phyloP scores from a whole-genome alignment of 2,329 filamentous ascomycete genomes.

The Phaeoacremonium minimum region DNA sequence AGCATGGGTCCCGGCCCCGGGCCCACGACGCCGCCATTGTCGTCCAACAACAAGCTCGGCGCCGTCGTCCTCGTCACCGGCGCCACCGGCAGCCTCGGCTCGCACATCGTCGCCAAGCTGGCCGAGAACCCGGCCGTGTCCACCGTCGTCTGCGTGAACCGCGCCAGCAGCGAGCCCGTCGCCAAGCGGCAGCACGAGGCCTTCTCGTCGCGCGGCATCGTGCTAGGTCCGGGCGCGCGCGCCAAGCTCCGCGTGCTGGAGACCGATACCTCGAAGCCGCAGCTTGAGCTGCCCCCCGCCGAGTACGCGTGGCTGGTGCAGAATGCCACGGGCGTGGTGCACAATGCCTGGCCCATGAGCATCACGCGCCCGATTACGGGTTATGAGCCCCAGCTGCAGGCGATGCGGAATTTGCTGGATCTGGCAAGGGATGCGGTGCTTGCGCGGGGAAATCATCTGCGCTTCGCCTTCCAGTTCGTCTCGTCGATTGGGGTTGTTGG shows the following conservation, averaged over 20 bases:
- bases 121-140: constrained; percentile 19
- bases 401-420: constrained; percentile 41
- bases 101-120: constrained; percentile 24
- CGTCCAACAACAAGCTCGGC: neutral
- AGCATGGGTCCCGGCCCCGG: neutral
- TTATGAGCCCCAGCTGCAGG: constrained; percentile 37
- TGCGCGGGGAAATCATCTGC: neutral
- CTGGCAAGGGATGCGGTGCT: constrained; percentile 23
- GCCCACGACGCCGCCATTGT: neutral
- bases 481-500: constrained; percentile 35
- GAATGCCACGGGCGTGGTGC: constrained; percentile 42
- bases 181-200: constrained; percentile 27
- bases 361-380: constrained; percentile 27
- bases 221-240: neutral
- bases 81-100: constrained; percentile 30
- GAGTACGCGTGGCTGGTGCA: constrained; percentile 31
- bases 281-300: constrained; percentile 31
- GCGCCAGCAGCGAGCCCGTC: constrained; percentile 18
- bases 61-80: constrained; percentile 30
- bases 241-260: constrained; percentile 34
- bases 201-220: constrained; percentile 7
- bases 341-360: constrained; percentile 49
- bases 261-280: constrained; percentile 32
- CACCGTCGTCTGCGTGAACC: constrained; percentile 40
- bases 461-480: constrained; percentile 32